Percentiles rank a stretch among this genome's conserved stretches.
These are phyloP conservation scores for Hawksworthiomyces lignivorus DNA, from an alignment of 2,329 filamentous ascomycete species.

Conservation along the genomic window DNA sequence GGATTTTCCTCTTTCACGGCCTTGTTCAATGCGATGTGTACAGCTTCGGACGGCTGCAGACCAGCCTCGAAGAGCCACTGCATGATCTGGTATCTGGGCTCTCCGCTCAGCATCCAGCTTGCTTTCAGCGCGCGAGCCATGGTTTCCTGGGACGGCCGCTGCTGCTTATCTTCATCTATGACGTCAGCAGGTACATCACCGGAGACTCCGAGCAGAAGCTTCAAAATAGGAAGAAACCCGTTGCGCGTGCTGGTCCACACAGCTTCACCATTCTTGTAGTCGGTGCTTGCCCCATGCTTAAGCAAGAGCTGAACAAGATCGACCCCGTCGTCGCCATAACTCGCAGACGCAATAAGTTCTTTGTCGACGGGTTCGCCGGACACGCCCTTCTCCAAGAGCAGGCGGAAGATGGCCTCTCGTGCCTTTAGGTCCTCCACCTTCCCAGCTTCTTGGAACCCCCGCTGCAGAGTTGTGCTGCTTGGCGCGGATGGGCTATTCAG, in stretches of 20 bases:
- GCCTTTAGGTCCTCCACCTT: constrained; percentile 42
- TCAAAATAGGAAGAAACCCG: constrained; percentile 41
- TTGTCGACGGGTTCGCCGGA: constrained; percentile 42
- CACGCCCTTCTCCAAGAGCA: constrained; percentile 43
- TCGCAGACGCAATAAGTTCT: constrained; percentile 44
- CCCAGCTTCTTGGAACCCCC: constrained; percentile 48
- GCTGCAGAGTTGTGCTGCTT: constrained; percentile 35
- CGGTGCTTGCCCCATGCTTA: constrained; percentile 43
- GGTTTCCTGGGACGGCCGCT: constrained; percentile 36
- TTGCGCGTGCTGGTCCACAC: constrained; percentile 47
- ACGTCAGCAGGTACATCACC: not conserved
- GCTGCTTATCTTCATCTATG: constrained; percentile 28
- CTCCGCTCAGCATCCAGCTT: constrained; percentile 42
- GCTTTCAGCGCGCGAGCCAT: constrained; percentile 45
- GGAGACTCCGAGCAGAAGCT: constrained; percentile 42
- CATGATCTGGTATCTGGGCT: constrained; percentile 40
- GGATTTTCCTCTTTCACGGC: constrained; percentile 44
- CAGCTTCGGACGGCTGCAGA: constrained; percentile 37
- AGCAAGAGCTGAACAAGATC: constrained; percentile 44
- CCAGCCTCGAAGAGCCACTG: constrained; percentile 45
- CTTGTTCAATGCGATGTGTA: constrained; percentile 43
- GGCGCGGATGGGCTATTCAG: constrained; percentile 29
- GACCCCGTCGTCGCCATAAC: constrained; percentile 41
- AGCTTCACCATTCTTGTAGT: constrained; percentile 47
- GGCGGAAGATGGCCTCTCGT: constrained; percentile 41